Evolutionary conservation across 257 asterid genomes (phyloP).

Genomic region (Craterostigma plantagineum): DNA sequence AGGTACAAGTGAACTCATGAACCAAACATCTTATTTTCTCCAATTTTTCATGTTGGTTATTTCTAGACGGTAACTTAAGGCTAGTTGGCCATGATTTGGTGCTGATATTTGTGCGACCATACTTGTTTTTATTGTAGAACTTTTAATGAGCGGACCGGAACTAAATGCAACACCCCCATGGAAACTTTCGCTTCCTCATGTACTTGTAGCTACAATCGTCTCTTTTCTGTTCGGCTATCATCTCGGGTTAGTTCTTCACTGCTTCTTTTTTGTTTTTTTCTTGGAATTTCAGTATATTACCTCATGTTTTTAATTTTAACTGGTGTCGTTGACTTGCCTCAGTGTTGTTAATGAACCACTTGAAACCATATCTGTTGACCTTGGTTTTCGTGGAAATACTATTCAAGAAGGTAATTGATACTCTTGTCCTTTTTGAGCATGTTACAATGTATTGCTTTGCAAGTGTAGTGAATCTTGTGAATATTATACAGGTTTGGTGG

Average conservation of each 20-base stretch:
- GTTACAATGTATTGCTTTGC: background rate
- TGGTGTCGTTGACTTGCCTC: conserved; percentile 10
- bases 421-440: background rate
- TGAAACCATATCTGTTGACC: conserved; percentile 73
- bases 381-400: conserved; percentile 73
- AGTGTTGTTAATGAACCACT: conserved; percentile 95
- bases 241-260: conserved; percentile 54
- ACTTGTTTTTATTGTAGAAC: conserved; percentile 24
- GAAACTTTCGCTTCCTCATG: conserved; percentile 80
- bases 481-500: conserved; percentile 71
- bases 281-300: background rate
- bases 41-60: background rate
- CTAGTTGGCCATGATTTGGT: background rate
- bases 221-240: conserved; percentile 88
- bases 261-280: background rate
- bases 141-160: conserved; percentile 20
- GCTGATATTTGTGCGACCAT: too few species aligned
- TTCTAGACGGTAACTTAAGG: background rate
- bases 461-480: conserved; percentile 2
- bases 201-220: conserved; percentile 59
- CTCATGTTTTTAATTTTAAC: background rate
- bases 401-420: conserved; percentile 47
- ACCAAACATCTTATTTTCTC: background rate
- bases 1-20: conserved; percentile 16
- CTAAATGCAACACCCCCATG: conserved; percentile 58